Evolutionary conservation across 164 flowering plant species (phyloP), one percentile per base, ranked within the genome.

Genomic region (Pachysandra terminalis): DNA sequence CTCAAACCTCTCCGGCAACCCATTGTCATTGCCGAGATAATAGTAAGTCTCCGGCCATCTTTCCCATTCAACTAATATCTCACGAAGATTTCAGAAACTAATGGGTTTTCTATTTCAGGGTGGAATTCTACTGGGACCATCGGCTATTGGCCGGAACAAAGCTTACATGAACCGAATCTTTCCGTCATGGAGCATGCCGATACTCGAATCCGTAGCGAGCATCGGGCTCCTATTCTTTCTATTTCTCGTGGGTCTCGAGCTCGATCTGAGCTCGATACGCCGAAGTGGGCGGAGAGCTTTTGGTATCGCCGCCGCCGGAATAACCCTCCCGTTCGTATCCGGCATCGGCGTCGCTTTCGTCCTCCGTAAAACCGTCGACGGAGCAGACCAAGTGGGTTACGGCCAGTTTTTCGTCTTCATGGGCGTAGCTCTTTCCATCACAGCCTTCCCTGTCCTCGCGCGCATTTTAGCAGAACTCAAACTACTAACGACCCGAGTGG

Each of bases 1-100:
- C 81, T 93, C 75, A 90, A 83, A 61, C 96, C 98, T 26, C 87
- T 93, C 59, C 86, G 96, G 35, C 98, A 93, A 64, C 96, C 98
- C 41, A 83, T 80, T 75, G 98, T 93, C 77, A 81, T 90, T 21
- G 93, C 98, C 0, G 98, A 93, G 71, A 90, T 90, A 0, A 23
- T 87, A 0, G 93, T 91, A 78, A 1, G 89, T 76, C 8, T 45
- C 19, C 5, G 13, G 22, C 37, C n/a, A n/a, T 65, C 70, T 59
- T 63, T 25, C 14, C 22, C 27, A 1, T 21, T 32, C 17, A 23
- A 61, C 32, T 23, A 56, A 25, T 35, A 10, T 58, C 65, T 56
- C 41, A 32, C 7, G 37, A 32, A 32, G 7, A 3, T 32, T 32
- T 32, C 37, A 32, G 37, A 32, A 32, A 32, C 37, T 32, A 32